Evolutionary conservation across 2,329 filamentous ascomycete species (phyloP), one percentile per base, ranked within the genome.

Genomic region (Amauroascus verrucosus): DNA sequence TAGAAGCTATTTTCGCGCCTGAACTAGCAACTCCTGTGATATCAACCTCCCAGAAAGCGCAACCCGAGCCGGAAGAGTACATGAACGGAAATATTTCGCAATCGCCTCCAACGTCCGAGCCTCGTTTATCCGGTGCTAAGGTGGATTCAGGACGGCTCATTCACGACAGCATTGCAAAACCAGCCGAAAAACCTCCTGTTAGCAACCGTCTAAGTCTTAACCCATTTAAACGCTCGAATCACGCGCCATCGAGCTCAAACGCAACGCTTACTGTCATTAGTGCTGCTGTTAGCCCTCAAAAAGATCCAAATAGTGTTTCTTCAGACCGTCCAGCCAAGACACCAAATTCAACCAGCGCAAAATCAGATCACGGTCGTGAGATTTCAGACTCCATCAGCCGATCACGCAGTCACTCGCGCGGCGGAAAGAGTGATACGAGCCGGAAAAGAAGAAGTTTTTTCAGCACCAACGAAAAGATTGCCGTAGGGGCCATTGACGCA

Each of bases 21-120:
- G 84, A 88, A 64, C 78, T 87, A 33, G 75, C 77, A 13, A 73
- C 81, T 33, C 80, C 87, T 59, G 75, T 78, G 26, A 50, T 52
- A 16, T 1, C 79, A 78, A 9, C 72, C 72, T 1, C 75, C 73
- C 54, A 53, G 47, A 68, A 70, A 3, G 61, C 64, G 6, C 70
- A 71, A 14, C 73, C 75, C 2, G 62, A 50, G 69, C 72, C 9
- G 61, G 62, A 64, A 2, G 58, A 58, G n/a, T 60, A 55, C 30
- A 54, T 60, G 14, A 61, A 60, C 18, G 65, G 64, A 26, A 37
- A 41, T 26, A 55, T 44, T 20, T 60, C 62, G 49, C 61, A 61
- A 49, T 59, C 58, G 46, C 60, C 56, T 37, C 51, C 59, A 49
- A 56, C 54, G 8, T 28, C 50, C 6, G 37, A 54, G 28, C 56